Evolutionary conservation across 1,139 yeast genomes (phyloP).

Genomic region (Saccharomyces hybrid): DNA sequence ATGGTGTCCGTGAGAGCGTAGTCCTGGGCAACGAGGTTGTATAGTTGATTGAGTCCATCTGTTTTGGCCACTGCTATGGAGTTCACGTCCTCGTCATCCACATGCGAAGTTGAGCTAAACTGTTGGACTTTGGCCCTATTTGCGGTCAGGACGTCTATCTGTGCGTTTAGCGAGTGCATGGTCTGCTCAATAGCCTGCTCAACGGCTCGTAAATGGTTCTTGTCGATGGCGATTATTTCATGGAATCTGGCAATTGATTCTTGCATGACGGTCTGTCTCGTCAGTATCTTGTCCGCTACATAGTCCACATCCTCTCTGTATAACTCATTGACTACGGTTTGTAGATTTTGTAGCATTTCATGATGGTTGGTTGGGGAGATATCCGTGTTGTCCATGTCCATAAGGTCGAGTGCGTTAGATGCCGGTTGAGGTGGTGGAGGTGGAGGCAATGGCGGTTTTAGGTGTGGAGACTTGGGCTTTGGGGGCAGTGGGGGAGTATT

Average conservation of each 20-base stretch:
- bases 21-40: conserved; percentile 57
- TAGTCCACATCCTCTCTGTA: not conserved
- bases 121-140: conserved; percentile 3
- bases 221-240: not conserved
- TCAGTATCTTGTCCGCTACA: not conserved
- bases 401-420: not conserved
- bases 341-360: not conserved
- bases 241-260: not conserved
- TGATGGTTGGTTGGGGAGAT: conserved; percentile 4
- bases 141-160: conserved; percentile 4
- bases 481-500: not conserved
- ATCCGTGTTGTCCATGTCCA: conserved; percentile 3
- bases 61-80: conserved; percentile 8
- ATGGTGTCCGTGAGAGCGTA: conserved; percentile 62
- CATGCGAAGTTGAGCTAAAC: conserved; percentile 2
- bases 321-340: not conserved
- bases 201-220: not conserved
- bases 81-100: conserved; percentile 4
- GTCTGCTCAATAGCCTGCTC: not conserved
- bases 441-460: conserved; percentile 12
- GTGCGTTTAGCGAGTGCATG: conserved; percentile 3
- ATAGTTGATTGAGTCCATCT: conserved; percentile 41
- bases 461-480: not conserved
- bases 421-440: conserved; percentile 4
- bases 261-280: not conserved